These are phyloP conservation scores for Hanseniaspora jakobsenii DNA, from an alignment of 805 yeast species.

Conservation along the genomic window DNA sequence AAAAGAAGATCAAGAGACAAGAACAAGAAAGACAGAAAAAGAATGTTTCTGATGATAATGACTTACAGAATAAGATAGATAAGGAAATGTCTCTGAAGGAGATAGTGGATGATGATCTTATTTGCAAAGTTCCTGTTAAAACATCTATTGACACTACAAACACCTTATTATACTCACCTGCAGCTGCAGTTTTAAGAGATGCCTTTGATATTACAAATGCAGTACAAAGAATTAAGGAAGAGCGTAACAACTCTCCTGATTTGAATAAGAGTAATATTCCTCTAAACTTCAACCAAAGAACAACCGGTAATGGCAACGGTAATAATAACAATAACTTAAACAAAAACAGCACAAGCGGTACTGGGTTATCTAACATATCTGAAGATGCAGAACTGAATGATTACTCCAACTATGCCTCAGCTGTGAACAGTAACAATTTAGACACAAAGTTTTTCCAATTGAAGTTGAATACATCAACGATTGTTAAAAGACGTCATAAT, in stretches of 20 bases:
- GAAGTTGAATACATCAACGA: constrained; percentile 30
- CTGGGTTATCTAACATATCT: constrained; percentile 1
- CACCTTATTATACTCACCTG: constrained; percentile 44
- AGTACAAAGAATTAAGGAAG: constrained; percentile 61
- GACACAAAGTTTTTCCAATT: constrained; percentile 29
- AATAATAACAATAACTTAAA: too few species aligned
- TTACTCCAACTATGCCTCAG: constrained; percentile 9
- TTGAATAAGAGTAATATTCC: not conserved
- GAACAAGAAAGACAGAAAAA: constrained; percentile 12
- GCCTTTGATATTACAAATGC: constrained; percentile 81
- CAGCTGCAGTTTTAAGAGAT: constrained; percentile 69
- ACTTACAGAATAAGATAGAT: too few species aligned
- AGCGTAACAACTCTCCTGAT: constrained; percentile 22
- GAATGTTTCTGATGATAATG: too few species aligned
- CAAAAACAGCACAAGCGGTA: not conserved
- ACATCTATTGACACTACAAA: constrained; percentile 15
- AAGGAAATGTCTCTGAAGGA: too few species aligned
- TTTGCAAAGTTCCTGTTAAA: constrained; percentile 22
- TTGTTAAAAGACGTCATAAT: constrained; percentile 32
- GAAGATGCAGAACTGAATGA: constrained; percentile 5
- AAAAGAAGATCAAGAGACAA: constrained; percentile 14
- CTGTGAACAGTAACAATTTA: constrained; percentile 15
- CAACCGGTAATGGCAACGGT: too few species aligned
- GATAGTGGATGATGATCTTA: constrained; percentile 20
- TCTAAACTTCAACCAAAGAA: constrained; percentile 5